phyloP scores from a whole-genome alignment of 2,329 filamentous ascomycete genomes.

The Cryphonectria naterciae region DNA sequence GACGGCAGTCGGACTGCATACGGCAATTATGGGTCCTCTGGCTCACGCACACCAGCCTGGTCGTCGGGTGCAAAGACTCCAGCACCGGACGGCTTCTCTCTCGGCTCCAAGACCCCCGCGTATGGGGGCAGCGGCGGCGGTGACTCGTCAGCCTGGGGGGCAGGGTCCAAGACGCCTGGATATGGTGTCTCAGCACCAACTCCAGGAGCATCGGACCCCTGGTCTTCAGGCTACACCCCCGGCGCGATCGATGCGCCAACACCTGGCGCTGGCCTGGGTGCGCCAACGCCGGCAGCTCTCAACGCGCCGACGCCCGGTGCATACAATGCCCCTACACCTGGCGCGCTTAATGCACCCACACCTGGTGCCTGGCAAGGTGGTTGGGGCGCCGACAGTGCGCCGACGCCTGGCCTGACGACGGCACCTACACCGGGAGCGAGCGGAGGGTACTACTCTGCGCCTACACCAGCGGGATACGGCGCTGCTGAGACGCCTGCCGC shows the following conservation, averaged over 20 bases:
- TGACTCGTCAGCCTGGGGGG: conserved; percentile 62
- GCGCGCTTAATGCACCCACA: conserved; percentile 66
- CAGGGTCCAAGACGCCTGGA: conserved; percentile 77
- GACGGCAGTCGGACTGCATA: conserved; percentile 79
- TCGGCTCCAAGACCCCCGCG: conserved; percentile 70
- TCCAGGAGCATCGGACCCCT: conserved; percentile 62
- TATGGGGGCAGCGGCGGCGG: conserved; percentile 52
- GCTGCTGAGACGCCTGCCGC: conserved; percentile 65
- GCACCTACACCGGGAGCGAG: conserved; percentile 73
- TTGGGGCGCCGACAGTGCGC: conserved; percentile 66
- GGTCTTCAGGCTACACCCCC: conserved; percentile 53
- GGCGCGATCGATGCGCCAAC: conserved; percentile 73
- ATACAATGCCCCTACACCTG: conserved; percentile 67
- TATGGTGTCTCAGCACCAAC: conserved; percentile 66
- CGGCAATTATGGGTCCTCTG: conserved; percentile 43
- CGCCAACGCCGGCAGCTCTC: conserved; percentile 61
- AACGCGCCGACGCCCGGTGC: conserved; percentile 75
- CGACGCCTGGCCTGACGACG: conserved; percentile 62
- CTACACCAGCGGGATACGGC: conserved; percentile 66
- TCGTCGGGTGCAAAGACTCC: conserved; percentile 77
- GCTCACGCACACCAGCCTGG: conserved; percentile 76
- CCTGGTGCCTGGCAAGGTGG: conserved; percentile 67
- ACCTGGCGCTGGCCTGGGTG: conserved; percentile 61
- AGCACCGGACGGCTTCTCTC: conserved; percentile 65
- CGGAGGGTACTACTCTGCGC: conserved; percentile 63